A percentile compares a stretch with the other conserved stretches of the same genome.
These are phyloP conservation scores for Aspergillus haitiensis DNA, from an alignment of 495 filamentous ascomycete genomes.

Conservation along the genomic window DNA sequence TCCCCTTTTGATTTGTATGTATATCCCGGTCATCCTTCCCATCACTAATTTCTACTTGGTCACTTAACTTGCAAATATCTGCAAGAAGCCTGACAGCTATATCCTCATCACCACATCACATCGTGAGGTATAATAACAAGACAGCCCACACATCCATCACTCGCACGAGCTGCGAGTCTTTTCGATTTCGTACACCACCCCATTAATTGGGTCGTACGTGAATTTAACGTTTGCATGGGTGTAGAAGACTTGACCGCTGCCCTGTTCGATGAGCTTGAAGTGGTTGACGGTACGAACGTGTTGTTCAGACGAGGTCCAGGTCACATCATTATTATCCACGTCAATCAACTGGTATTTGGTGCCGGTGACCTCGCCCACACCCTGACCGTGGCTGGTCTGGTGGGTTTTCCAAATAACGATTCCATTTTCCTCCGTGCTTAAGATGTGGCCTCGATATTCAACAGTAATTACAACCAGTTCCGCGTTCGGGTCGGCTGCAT, in stretches of 20 bases:
- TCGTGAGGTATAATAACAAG: no score
- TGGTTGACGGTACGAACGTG: constrained; percentile 1
- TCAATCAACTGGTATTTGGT: neutral
- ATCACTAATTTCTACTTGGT: no score
- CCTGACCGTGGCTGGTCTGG: neutral
- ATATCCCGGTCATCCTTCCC: no score
- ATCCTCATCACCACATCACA: no score
- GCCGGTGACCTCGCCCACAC: neutral
- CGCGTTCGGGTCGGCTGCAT: neutral
- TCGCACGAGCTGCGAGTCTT: neutral
- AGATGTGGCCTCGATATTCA: neutral
- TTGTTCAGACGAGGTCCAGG: neutral
- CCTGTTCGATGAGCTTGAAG: constrained; percentile 1
- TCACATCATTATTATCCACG: neutral
- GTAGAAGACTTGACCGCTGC: neutral
- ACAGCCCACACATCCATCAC: neutral
- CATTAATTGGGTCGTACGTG: neutral
- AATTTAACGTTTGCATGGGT: neutral
- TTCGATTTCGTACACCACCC: constrained; percentile 1
- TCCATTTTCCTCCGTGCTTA: neutral
- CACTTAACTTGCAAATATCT: no score
- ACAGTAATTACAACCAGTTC: neutral
- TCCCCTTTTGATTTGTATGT: no score
- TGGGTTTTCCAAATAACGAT: neutral
- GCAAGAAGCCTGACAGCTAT: no score